Evolutionary conservation across 73 alveolate genomes (phyloP), one percentile per base, ranked within the genome.

Genomic region (Effrenium voratum): DNA sequence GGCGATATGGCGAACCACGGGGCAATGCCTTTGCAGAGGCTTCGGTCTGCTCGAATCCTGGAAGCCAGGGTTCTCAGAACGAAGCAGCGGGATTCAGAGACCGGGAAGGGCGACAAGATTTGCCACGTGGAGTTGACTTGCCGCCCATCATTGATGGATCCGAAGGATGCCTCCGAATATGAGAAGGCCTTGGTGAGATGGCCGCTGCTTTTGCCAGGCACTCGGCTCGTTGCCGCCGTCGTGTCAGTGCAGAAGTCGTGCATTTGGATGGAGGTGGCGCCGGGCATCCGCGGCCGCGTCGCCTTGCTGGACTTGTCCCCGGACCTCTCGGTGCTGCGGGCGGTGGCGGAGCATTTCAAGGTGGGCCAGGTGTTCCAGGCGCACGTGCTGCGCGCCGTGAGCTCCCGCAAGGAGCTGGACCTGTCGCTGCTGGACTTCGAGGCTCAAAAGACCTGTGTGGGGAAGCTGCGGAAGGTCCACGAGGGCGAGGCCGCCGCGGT

Each of bases 261-360:
- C 63, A 13, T 91, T n/a, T 32, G 86, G 98, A 77, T 91, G 91
- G 98, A 91, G 63, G 91, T 91, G 44, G 90, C 91, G 19, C 47
- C 70, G 6, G 81, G 80, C 46, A 49, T 91, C 80, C n/a, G 40
- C 41, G 98, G 98, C 44, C 98, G 98, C 16, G 87, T 91, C 44
- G 76, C 66, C 24, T 36, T 91, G 66, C 36, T 73, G 38, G 98
- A 91, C 57, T 19, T 63, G 46, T 73, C 98, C 24, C 38, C 98
- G 40, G 91, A 91, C 52, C 70, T 79, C 49, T 82, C 98, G 2
- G 98, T 75, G 32, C 26, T 91, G 81, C 60, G 45, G 38, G 36
- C 46, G 19, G 79, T 66, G 0, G 41, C 63, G 1, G 81, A 72
- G 26, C 98, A 91, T 30, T 91, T 91, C 55, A 70, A 40, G n/a